A percentile compares a stretch with the other conserved stretches of the same genome.
These are phyloP conservation scores for Thalassiosira delicatula DNA, from an alignment of 352 stramenopile genomes.

Conservation along the genomic window DNA sequence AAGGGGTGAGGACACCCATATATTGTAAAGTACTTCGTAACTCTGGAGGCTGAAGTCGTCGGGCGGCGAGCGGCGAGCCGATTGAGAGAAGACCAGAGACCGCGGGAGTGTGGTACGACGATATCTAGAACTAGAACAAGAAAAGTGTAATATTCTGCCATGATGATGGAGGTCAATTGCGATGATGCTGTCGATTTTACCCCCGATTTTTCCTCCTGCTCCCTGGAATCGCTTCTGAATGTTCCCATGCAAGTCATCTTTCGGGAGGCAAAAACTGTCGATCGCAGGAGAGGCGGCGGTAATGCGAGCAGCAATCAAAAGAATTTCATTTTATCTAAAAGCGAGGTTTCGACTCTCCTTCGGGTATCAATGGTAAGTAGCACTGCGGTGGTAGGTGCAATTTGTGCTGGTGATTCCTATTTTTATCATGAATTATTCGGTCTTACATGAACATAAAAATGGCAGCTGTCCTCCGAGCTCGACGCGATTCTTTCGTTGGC, in stretches of 20 bases:
- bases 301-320: conserved; percentile 5
- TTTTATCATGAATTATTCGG: not conserved
- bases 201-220: conserved; percentile 21
- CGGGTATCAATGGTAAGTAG: conserved; percentile 52
- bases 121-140: too few species aligned
- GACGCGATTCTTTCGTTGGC: conserved; percentile 43
- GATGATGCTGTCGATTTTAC: conserved; percentile 8
- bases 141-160: too few species aligned
- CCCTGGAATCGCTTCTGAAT: conserved; percentile 40
- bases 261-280: conserved; percentile 41
- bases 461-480: conserved; percentile 50
- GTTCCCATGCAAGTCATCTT: conserved; percentile 50
- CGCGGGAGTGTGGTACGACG: too few species aligned
- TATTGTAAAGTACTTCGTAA: too few species aligned
- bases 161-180: too few species aligned
- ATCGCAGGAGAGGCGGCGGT: not conserved
- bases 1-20: too few species aligned
- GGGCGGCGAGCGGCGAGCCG: too few species aligned
- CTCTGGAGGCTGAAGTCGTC: too few species aligned
- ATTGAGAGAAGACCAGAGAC: too few species aligned
- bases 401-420: too few species aligned
- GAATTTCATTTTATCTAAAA: conserved; percentile 55
- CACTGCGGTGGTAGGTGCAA: not conserved
- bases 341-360: conserved; percentile 55
- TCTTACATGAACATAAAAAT: not conserved